Evolutionary conservation across 2,329 filamentous ascomycete species (phyloP).

Genomic region (Calonectria ilicicola): DNA sequence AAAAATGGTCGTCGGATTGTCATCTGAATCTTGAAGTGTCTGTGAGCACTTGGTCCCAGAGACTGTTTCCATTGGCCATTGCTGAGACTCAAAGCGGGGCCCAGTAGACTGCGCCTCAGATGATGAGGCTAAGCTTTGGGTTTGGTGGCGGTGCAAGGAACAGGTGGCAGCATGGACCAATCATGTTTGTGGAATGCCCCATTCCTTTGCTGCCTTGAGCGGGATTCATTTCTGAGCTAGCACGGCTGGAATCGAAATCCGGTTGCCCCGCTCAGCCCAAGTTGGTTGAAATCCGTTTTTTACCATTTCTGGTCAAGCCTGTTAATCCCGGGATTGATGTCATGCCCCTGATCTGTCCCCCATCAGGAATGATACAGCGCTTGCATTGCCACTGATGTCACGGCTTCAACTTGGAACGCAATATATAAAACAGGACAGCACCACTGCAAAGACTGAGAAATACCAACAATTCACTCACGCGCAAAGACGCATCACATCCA

Average conservation of each 20-base stretch:
- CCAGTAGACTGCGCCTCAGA: neutral
- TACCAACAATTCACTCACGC: neutral
- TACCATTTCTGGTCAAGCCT: neutral
- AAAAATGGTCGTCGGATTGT: too few relatives aligned
- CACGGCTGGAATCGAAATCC: too few relatives aligned
- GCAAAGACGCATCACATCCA: neutral
- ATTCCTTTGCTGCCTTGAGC: neutral
- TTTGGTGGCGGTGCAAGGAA: neutral
- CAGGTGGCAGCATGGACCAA: neutral
- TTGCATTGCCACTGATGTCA: conserved; percentile 6
- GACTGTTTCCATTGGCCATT: too few relatives aligned
- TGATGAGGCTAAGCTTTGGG: neutral
- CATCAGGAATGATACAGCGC: neutral
- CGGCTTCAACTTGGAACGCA: neutral
- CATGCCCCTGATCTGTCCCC: neutral
- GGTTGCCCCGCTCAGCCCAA: too few relatives aligned
- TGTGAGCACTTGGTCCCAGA: too few relatives aligned
- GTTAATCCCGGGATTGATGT: neutral
- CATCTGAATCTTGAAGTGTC: too few relatives aligned
- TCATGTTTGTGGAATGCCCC: neutral
- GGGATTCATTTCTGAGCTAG: neutral
- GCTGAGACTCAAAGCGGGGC: too few relatives aligned
- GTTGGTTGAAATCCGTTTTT: neutral
- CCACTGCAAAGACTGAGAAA: neutral
- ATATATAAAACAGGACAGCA: conserved; percentile 8